A percentile compares a stretch with the other conserved stretches of the same genome.
Evolutionary conservation across 257 asterid genomes (phyloP).

Genomic region (Solanum tarijense): DNA sequence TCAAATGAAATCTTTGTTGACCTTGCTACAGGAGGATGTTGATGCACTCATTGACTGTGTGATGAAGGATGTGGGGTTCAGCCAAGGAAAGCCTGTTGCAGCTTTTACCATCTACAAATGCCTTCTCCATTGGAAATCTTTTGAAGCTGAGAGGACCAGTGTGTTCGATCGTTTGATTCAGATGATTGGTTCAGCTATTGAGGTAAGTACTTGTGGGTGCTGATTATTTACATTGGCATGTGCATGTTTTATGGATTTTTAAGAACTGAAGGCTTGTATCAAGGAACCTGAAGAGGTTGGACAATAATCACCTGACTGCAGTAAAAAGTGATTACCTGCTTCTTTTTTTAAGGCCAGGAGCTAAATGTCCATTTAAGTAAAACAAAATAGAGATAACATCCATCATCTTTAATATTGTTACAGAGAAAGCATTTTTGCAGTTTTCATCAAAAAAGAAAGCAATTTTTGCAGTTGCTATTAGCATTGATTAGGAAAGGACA

Average conservation of each 20-base stretch:
- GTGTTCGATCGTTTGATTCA: conserved; percentile 96
- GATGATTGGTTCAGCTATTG: conserved; percentile 95
- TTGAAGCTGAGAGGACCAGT: conserved; percentile 97
- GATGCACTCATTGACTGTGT: conserved; percentile 88
- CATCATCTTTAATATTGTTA: not conserved
- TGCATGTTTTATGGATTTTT: not conserved
- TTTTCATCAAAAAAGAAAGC: not conserved
- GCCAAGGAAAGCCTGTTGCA: conserved; percentile 97
- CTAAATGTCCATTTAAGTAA: not conserved
- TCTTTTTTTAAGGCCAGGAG: not conserved
- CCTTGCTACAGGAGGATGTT: conserved; percentile 81
- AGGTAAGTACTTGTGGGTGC: conserved; percentile 37
- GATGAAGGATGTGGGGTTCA: conserved; percentile 83
- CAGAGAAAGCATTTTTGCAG: not conserved
- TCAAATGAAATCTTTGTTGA: conserved; percentile 7
- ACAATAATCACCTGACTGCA: not conserved
- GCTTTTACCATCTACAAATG: conserved; percentile 96
- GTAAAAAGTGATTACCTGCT: not conserved
- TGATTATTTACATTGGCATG: not conserved
- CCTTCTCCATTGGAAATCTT: conserved; percentile 97
- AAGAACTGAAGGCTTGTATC: not conserved
- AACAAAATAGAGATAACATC: not conserved
- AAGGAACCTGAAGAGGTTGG: not conserved
- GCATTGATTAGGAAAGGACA: not conserved
- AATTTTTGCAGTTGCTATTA: not conserved